Conservation (phyloP, 768 basidiomycete species). For the Pulveroboletus sp. region DNA sequence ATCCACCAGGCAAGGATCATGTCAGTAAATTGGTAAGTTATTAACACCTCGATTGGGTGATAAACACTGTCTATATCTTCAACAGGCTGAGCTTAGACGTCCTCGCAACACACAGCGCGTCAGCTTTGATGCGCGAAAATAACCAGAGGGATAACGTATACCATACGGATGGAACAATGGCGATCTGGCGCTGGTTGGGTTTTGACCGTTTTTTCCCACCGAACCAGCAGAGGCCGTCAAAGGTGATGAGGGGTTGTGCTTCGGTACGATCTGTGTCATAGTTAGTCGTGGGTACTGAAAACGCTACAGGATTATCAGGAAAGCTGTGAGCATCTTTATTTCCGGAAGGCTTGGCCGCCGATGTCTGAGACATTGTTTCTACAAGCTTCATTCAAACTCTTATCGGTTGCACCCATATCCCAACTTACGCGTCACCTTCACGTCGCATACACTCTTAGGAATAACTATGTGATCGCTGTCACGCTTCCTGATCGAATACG, state of each 20-base stretch:
- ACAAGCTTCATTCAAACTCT: constrained; percentile 61
- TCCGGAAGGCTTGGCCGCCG: neutral
- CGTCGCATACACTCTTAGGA: constrained; percentile 39
- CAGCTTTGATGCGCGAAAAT: constrained; percentile 40
- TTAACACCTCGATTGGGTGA: neutral
- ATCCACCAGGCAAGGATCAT: constrained; percentile 64
- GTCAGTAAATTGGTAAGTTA: constrained; percentile 55
- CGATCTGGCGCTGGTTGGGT: constrained; percentile 66
- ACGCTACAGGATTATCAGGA: constrained; percentile 66
- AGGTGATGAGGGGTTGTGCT: constrained; percentile 50
- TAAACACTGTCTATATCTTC: neutral
- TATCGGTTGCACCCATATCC: constrained; percentile 47
- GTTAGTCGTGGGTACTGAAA: constrained; percentile 1
- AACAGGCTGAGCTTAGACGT: constrained; percentile 55
- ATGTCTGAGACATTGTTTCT: constrained; percentile 4
- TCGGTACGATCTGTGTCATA: constrained; percentile 40
- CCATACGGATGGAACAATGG: constrained; percentile 46
- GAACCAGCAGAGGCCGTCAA: constrained; percentile 29
- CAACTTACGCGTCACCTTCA: constrained; percentile 34
- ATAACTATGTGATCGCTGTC: constrained; percentile 52
- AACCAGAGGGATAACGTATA: constrained; percentile 22
- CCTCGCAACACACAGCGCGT: constrained; percentile 50
- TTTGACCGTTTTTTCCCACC: constrained; percentile 61
- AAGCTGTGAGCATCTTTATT: constrained; percentile 47
- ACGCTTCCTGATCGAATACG: constrained; percentile 39